Evolutionary conservation across 768 basidiomycete genomes (phyloP).

Genomic region (Pleurotus giganteus): DNA sequence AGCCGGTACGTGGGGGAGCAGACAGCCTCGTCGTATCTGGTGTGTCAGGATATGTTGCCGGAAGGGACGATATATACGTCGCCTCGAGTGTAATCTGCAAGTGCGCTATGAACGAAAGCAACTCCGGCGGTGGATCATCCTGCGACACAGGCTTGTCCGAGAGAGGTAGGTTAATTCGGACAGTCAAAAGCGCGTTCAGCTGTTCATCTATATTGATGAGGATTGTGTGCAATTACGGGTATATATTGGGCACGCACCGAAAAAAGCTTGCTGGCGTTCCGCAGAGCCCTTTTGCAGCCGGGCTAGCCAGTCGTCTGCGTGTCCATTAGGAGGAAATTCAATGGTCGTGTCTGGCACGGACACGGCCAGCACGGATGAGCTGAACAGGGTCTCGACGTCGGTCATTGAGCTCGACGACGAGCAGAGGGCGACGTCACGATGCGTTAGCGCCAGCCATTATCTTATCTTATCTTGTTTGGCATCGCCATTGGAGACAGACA

Average conservation of each 20-base stretch:
- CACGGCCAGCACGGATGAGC: conserved; percentile 56
- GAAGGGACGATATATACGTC: conserved; percentile 65
- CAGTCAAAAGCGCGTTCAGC: conserved; percentile 43
- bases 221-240: conserved; percentile 17
- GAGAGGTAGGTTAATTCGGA: conserved; percentile 62
- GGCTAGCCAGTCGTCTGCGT: conserved; percentile 55
- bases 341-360: conserved; percentile 63
- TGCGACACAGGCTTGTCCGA: conserved; percentile 33
- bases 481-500: background rate
- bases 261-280: conserved; percentile 70
- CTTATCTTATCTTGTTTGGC: background rate
- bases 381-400: conserved; percentile 59
- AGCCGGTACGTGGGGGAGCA: conserved; percentile 55
- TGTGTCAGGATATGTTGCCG: conserved; percentile 30
- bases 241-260: conserved; percentile 46
- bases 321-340: conserved; percentile 49
- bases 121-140: conserved; percentile 36
- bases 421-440: background rate
- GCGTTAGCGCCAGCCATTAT: too few relatives aligned
- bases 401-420: background rate
- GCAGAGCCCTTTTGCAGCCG: conserved; percentile 37
- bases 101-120: conserved; percentile 64
- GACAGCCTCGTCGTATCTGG: conserved; percentile 37
- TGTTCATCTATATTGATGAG: conserved; percentile 50
- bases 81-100: conserved; percentile 80